These are phyloP conservation scores for Aspergillus homomorphus DNA, from an alignment of 495 filamentous ascomycete genomes.

Conservation along the genomic window DNA sequence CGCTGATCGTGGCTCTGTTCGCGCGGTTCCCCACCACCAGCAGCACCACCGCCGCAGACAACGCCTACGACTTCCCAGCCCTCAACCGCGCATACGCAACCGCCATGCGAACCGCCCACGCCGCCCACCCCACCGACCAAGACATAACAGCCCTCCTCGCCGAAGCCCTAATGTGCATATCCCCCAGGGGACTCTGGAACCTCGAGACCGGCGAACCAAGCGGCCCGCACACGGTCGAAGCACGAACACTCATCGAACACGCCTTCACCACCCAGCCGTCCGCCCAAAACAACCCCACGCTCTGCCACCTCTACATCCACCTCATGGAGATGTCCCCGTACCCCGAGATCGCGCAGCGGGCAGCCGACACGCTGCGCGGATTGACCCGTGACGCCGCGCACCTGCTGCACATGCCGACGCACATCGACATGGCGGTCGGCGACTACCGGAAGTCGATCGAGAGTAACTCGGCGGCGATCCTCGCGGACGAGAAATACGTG, in stretches of 20 bases:
- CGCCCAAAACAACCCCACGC: constrained; percentile 48
- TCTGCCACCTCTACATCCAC: constrained; percentile 66
- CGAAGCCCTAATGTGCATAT: constrained; percentile 63
- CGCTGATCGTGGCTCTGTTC: not conserved
- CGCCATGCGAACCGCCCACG: constrained; percentile 55
- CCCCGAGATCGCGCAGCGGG: constrained; percentile 53
- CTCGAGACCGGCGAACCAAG: constrained; percentile 52
- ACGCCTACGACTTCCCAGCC: constrained; percentile 33
- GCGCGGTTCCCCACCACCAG: constrained; percentile 44
- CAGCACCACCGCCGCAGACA: not conserved
- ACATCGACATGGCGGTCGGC: constrained; percentile 60
- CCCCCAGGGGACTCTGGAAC: constrained; percentile 62
- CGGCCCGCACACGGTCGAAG: constrained; percentile 51
- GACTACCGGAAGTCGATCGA: constrained; percentile 57
- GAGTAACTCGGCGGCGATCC: constrained; percentile 53
- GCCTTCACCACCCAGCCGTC: constrained; percentile 36
- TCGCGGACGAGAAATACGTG: constrained; percentile 56
- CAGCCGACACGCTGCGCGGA: constrained; percentile 55
- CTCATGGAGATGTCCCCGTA: constrained; percentile 63
- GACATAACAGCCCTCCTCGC: constrained; percentile 57
- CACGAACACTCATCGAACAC: constrained; percentile 48
- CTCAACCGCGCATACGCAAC: constrained; percentile 53
- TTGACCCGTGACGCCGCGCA: constrained; percentile 61
- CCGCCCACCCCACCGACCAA: constrained; percentile 44
- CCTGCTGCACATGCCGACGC: constrained; percentile 64